Evolutionary conservation across 2,329 filamentous ascomycete species (phyloP).

Genomic region (Ceratocystis variospora): DNA sequence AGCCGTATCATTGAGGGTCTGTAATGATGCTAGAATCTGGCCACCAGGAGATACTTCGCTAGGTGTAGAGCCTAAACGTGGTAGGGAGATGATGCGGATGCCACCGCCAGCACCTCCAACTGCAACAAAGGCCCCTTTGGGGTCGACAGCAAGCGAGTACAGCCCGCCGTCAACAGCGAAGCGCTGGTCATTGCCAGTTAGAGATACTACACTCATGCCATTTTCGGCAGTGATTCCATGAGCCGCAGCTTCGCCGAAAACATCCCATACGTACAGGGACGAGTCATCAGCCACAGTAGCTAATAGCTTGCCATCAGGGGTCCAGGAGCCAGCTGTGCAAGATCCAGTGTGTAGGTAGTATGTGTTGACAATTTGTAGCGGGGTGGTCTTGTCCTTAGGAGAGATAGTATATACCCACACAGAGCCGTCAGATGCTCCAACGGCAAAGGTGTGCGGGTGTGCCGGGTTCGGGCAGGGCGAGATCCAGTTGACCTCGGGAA

Average conservation of each 20-base stretch:
- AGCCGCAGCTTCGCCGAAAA: constrained; percentile 63
- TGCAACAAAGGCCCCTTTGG: constrained; percentile 63
- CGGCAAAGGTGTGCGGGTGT: constrained; percentile 67
- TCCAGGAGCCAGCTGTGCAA: constrained; percentile 86
- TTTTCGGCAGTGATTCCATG: constrained; percentile 37
- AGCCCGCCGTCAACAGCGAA: constrained; percentile 86
- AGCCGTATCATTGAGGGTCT: constrained; percentile 61
- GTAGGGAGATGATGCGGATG: constrained; percentile 73
- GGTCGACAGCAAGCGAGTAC: constrained; percentile 74
- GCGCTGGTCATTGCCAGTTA: constrained; percentile 72
- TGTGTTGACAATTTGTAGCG: constrained; percentile 72
- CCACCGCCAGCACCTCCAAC: constrained; percentile 79
- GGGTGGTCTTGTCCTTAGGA: constrained; percentile 40
- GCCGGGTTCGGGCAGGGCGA: constrained; percentile 54
- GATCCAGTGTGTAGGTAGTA: constrained; percentile 81
- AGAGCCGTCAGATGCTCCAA: constrained; percentile 80
- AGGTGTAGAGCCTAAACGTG: constrained; percentile 39
- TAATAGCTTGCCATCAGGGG: constrained; percentile 70
- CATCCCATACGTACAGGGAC: constrained; percentile 84
- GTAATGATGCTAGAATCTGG: constrained; percentile 65
- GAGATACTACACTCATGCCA: constrained; percentile 54
- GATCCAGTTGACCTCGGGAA: constrained; percentile 92
- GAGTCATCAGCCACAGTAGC: constrained; percentile 82
- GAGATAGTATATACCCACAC: constrained; percentile 95
- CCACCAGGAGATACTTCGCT: constrained; percentile 33